Evolutionary conservation across 169 alveolate genomes (phyloP).

Genomic region (Plasmodium cynomolgi): DNA sequence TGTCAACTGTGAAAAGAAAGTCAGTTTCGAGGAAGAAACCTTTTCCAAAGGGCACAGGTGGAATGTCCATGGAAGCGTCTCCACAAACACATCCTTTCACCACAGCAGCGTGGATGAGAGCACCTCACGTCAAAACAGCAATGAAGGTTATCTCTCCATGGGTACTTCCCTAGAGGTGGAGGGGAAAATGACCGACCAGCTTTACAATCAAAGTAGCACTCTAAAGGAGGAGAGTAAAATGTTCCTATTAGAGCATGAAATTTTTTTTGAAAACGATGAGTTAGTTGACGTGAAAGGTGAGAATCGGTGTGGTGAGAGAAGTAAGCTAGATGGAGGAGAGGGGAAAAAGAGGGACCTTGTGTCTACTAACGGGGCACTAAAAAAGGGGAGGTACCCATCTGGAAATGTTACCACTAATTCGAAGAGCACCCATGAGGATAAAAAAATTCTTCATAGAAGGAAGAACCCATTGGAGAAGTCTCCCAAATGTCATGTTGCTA

Average conservation of each 20-base stretch:
- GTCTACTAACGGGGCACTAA: background rate
- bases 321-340: background rate
- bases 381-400: background rate
- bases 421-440: background rate
- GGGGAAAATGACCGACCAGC: background rate
- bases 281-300: background rate
- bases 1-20: background rate
- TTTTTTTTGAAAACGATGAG: background rate
- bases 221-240: background rate
- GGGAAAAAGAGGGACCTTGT: background rate
- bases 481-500: background rate
- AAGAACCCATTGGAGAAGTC: background rate
- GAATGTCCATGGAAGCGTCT: constrained; percentile 6
- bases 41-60: background rate
- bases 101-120: background rate
- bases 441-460: background rate
- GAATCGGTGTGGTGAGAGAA: background rate
- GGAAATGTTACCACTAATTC: background rate
- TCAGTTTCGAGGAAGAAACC: background rate
- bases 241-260: background rate
- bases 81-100: background rate
- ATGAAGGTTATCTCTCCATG: background rate
- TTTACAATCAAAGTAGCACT: background rate
- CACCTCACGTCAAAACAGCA: background rate
- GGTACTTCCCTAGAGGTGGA: background rate